Evolutionary conservation across 345 rosid species (phyloP).

Genomic region (Eucalyptus cloeziana): DNA sequence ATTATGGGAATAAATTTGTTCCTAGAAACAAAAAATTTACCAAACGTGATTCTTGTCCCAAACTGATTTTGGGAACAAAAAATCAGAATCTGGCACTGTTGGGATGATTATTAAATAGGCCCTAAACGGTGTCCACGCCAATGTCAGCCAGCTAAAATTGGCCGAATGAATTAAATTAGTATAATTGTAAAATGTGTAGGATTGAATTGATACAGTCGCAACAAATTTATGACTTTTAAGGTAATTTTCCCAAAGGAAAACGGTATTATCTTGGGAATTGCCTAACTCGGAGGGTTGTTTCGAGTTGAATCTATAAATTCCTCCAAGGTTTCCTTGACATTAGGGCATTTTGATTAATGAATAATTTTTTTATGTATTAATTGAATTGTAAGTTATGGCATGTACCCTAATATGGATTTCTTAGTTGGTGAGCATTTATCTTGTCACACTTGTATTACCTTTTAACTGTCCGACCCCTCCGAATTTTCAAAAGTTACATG

Average conservation of each 20-base stretch:
- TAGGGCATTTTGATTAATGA: not conserved
- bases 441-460: not conserved
- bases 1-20: too few relatives aligned
- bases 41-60: too few relatives aligned
- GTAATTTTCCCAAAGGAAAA: not conserved
- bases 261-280: not conserved
- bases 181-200: too few relatives aligned
- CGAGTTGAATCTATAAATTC: not conserved
- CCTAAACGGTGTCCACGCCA: too few relatives aligned
- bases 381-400: not conserved
- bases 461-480: not conserved
- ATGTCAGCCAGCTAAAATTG: rapidly evolving
- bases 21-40: too few relatives aligned
- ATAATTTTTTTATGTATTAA: not conserved
- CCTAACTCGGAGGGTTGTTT: not conserved
- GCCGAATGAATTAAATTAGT: too few relatives aligned
- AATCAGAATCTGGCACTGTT: too few relatives aligned
- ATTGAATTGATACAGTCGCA: too few relatives aligned
- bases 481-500: not conserved
- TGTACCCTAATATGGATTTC: not conserved
- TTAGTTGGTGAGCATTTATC: not conserved
- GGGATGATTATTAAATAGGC: too few relatives aligned
- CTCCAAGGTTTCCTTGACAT: not conserved
- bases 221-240: too few relatives aligned
- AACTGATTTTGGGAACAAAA: too few relatives aligned